Evolutionary conservation across 2,329 filamentous ascomycete genomes (phyloP), one percentile per base, ranked within the genome.

Genomic region (Fusarium circinatum): DNA sequence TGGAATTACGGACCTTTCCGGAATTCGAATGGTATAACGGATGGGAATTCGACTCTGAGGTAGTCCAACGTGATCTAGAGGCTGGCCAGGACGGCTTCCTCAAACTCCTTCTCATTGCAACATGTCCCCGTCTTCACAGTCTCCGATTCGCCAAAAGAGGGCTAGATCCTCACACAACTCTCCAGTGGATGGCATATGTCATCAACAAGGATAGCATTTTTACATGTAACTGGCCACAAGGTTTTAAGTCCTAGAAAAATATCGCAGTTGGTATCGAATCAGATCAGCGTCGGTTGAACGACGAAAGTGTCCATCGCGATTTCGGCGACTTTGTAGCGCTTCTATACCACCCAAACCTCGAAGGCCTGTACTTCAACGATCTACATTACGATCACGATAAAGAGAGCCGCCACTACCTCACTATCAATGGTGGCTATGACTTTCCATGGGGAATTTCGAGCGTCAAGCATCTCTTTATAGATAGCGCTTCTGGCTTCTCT

Each of bases 71-170:
- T 2, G 56, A 48, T 8, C 32, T 75, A 0, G 30, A 64, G 18
- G 6, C 6, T 7, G 74, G 74, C 9, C 15, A 14, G 6, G 74
- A 75, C 14, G 71, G 44, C 0, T 75, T 68, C 26, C 48, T 76
- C 22, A 76, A 76, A 24, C 26, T 65, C 8, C 51, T 76, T 1
- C 71, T 76, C 24, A 51, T 76, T 20, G 65, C 57, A 10, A 73
- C 48, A 8, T 75, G 74, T 13, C 70, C 68, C 12, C 64, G 68
- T 7, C 57, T 73, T 18, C 44, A 55, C 32, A 75, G 42, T 44
- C 24, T 76, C 7, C 70, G 32, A 38, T 64, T 75, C 44, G 61
- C 14, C 28, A 65, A 68, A 12, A 48, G 49, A 30, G 32, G 18
- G 0, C 0, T 10, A 0, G 54, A 76, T 20, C 1, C 13, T 6